These are phyloP conservation scores for Rhodotorula sphaerocarpa DNA, from an alignment of 768 basidiomycete genomes.

Conservation along the genomic window DNA sequence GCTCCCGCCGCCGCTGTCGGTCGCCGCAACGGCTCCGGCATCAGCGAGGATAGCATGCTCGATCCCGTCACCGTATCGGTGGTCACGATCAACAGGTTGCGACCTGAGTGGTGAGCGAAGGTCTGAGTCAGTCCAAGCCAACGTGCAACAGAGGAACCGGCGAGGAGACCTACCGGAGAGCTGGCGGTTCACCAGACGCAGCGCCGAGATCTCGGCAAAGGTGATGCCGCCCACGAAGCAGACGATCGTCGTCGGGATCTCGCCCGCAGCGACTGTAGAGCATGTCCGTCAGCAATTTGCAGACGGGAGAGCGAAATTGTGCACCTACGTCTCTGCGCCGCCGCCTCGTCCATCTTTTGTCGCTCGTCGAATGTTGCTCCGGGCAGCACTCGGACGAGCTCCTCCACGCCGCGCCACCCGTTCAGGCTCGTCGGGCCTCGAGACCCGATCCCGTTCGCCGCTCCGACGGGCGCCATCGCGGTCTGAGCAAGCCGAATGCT, in stretches of 20 bases:
- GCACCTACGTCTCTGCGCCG: background rate
- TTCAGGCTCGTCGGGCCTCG: slow-evolving; percentile 56
- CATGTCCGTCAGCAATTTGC: rapidly evolving
- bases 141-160: too few relatives aligned
- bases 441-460: background rate
- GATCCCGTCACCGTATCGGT: slow-evolving; percentile 78
- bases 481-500: slow-evolving; percentile 77
- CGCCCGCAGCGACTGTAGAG: slow-evolving; percentile 47
- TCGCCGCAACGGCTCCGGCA: slow-evolving; percentile 3
- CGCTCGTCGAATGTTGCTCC: slow-evolving; percentile 75
- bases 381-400: slow-evolving; percentile 68
- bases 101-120: slow-evolving; percentile 50
- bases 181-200: slow-evolving; percentile 48
- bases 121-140: background rate
- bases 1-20: too few relatives aligned
- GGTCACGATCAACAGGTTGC: slow-evolving; percentile 80
- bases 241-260: slow-evolving; percentile 73
- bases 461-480: slow-evolving; percentile 4
- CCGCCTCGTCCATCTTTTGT: slow-evolving; percentile 39
- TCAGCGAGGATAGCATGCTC: slow-evolving; percentile 37
- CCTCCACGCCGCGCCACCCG: slow-evolving; percentile 97
- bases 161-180: slow-evolving; percentile 12
- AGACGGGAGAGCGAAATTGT: background rate
- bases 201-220: slow-evolving; percentile 89
- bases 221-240: slow-evolving; percentile 98